Evolutionary conservation across 164 flowering plant genomes (phyloP), one percentile per base, ranked within the genome.

Genomic region (Vitis rotundifolia): DNA sequence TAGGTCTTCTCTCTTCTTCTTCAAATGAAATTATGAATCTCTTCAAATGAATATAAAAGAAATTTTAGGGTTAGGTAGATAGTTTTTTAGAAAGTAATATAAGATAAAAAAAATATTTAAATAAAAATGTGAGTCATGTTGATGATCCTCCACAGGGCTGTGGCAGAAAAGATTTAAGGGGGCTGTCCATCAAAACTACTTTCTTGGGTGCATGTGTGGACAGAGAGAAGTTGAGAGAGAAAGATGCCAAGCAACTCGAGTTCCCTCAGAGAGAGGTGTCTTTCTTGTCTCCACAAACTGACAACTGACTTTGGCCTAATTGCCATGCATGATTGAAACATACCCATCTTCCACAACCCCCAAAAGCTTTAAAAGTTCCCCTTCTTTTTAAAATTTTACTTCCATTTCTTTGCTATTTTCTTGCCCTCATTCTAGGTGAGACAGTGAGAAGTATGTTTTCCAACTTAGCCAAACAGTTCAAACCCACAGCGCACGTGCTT

Each of bases 241-340:
- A 29, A 44, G 52, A 44, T 13, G 57, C 2, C 52, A 2, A 48
- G 64, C 47, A 75, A 71, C 74, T 67, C 49, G 70, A 74, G 76
- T 80, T 74, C 65, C 31, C 59, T 63, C 58, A 53, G 69, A 29
- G 61, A 31, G 57, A 61, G 16, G 68, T 78, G 75, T 81, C 72
- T 73, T 75, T 63, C 68, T 72, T 81, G 84, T 78, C 82, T 67
- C 68, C 78, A 79, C 73, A 74, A 81, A 29, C 73, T 76, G 80
- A 81, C 82, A 79, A 77, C 18, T 52, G 66, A 76, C 69, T 67
- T 68, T 67, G 69, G 68, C 67, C 75, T 48, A 48, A 70, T 63
- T 71, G 80, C 76, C 71, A 31, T 71, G 67, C 72, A 78, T 69
- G 66, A 76, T 68, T 71, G 84, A 71, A 71, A 81, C 81, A 78